A percentile compares a stretch with the other conserved stretches of the same genome.
These are phyloP conservation scores for Colletotrichum tropicicola DNA, from an alignment of 2,329 filamentous ascomycete genomes.

Conservation along the genomic window DNA sequence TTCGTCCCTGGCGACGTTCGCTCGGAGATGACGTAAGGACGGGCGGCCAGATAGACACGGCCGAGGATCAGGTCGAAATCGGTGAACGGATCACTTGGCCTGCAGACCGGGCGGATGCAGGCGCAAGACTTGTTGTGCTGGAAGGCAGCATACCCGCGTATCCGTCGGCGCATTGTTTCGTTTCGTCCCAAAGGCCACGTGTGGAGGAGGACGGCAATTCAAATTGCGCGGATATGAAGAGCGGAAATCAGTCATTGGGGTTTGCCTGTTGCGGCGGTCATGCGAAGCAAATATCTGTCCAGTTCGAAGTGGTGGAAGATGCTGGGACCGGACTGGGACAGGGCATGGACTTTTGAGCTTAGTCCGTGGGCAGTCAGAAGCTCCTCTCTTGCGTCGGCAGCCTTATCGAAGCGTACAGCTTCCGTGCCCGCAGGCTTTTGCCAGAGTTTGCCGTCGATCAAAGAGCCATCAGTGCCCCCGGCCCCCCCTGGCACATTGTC, in stretches of 20 bases:
- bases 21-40: slow-evolving; percentile 1
- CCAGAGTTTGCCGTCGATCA: not conserved
- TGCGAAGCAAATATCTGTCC: not conserved
- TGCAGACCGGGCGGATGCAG: slow-evolving; percentile 5
- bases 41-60: not conserved
- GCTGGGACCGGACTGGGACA: not conserved
- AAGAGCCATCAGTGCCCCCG: not conserved
- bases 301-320: not conserved
- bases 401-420: not conserved
- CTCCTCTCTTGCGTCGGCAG: not conserved
- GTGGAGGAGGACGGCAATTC: slow-evolving; percentile 15
- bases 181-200: slow-evolving; percentile 27
- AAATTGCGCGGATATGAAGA: not conserved
- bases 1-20: slow-evolving; percentile 1
- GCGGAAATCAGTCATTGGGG: slow-evolving; percentile 1
- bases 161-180: slow-evolving; percentile 21
- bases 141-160: not conserved
- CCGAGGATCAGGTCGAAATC: not conserved
- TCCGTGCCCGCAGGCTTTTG: not conserved
- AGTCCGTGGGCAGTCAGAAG: not conserved
- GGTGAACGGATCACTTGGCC: not conserved
- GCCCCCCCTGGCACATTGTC: no score
- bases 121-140: not conserved
- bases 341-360: slow-evolving; percentile 9
- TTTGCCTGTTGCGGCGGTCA: not conserved